Conservation (phyloP, 2,329 filamentous ascomycete species). For the Shiraia sp. region DNA sequence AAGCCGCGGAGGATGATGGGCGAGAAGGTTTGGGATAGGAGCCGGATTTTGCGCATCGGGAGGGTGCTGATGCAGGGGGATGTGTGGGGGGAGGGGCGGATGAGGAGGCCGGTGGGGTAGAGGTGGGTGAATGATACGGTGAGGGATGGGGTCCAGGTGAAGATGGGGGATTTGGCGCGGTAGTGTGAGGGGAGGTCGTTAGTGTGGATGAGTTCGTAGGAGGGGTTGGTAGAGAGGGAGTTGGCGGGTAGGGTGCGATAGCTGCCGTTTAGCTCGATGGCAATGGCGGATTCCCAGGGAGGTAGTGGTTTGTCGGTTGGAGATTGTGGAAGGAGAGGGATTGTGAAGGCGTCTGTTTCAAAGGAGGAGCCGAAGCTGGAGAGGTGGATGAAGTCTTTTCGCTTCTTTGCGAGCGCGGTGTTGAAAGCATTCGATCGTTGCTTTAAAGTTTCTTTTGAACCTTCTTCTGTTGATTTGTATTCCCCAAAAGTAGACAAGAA, state of each 20-base stretch:
- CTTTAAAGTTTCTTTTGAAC: too few species aligned
- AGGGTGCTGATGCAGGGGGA: conserved; percentile 49
- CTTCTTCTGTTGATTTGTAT: too few species aligned
- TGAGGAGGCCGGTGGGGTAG: conserved; percentile 27
- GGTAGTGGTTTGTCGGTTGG: neutral
- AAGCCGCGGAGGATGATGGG: conserved; percentile 60
- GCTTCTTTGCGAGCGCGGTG: neutral
- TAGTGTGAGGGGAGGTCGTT: conserved; percentile 22
- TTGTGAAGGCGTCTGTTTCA: neutral
- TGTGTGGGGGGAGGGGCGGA: conserved; percentile 6
- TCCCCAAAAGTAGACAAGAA: too few species aligned
- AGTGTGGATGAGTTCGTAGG: conserved; percentile 16
- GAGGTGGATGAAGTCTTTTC: neutral
- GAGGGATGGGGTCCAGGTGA: conserved; percentile 9
- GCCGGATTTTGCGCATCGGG: conserved; percentile 51
- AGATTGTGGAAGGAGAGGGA: neutral
- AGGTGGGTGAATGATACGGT: conserved; percentile 24
- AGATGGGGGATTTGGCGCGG: conserved; percentile 23
- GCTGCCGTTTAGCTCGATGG: conserved; percentile 6
- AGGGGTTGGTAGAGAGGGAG: conserved; percentile 1
- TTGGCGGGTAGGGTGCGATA: conserved; percentile 2
- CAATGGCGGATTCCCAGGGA: conserved; percentile 13
- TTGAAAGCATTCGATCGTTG: neutral
- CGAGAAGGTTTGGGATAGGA: conserved; percentile 55
- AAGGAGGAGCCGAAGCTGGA: neutral